Evolutionary conservation across 2,329 filamentous ascomycete species (phyloP).

Genomic region (Penicillium sp.): DNA sequence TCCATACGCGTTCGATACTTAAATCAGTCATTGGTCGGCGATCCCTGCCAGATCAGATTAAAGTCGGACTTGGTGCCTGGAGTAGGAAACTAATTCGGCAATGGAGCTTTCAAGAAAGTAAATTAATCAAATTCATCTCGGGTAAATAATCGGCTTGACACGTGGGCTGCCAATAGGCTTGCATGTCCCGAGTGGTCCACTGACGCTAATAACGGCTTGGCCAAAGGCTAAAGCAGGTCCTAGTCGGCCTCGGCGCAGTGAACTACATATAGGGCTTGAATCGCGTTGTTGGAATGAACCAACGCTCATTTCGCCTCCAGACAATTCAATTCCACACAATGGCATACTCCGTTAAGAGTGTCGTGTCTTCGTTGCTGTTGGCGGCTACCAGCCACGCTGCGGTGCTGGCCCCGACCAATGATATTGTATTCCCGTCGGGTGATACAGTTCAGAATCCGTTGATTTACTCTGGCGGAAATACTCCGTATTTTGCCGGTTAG

Average conservation of each 20-base stretch:
- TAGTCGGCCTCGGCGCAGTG: neutral
- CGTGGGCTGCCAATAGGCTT: conserved; percentile 14
- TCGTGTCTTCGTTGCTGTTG: conserved; percentile 8
- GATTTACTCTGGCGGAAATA: conserved; percentile 53
- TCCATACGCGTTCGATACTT: conserved; percentile 2
- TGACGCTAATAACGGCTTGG: conserved; percentile 9
- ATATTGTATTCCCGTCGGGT: conserved; percentile 13
- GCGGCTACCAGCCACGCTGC: conserved; percentile 6
- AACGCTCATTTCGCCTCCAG: no score
- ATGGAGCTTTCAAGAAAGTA: neutral
- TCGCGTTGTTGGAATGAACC: neutral
- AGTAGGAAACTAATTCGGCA: neutral
- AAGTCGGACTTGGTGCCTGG: neutral
- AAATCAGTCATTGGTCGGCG: conserved; percentile 5
- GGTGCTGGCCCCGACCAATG: conserved; percentile 13
- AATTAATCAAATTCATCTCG: conserved; percentile 9
- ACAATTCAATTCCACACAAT: conserved; percentile 2
- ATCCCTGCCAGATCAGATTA: neutral
- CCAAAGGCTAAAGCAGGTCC: conserved; percentile 6
- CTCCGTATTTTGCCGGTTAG: conserved; percentile 49
- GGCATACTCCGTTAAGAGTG: conserved; percentile 6
- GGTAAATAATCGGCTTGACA: conserved; percentile 8
- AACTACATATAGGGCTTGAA: neutral
- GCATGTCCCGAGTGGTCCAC: neutral
- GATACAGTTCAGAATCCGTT: conserved; percentile 37